A percentile compares a stretch with the other conserved stretches of the same genome.
Evolutionary conservation across 768 basidiomycete species (phyloP).

Genomic region (Calvatia gigantea): DNA sequence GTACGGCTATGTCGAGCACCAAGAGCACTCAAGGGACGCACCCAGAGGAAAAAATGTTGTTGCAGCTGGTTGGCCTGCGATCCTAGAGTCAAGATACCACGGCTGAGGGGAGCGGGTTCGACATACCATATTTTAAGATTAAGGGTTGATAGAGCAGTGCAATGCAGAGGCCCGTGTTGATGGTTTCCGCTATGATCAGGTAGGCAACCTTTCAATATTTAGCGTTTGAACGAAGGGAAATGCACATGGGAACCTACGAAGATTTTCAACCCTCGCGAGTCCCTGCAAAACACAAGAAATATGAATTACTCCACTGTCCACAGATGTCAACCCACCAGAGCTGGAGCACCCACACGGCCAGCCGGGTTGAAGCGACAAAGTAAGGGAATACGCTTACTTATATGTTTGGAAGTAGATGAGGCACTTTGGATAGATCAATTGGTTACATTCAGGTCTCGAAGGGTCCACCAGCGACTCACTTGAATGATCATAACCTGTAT

Average conservation of each 20-base stretch:
- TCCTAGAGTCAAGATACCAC: not conserved
- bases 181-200: conserved; percentile 31
- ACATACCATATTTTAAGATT: conserved; percentile 32
- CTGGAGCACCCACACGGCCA: no score
- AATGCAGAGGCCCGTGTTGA: conserved; percentile 33
- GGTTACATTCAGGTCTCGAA: not conserved
- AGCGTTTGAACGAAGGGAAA: not conserved
- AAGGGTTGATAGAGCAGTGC: conserved; percentile 37
- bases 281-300: conserved; percentile 17
- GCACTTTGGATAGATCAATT: conserved; percentile 14
- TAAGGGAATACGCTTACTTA: conserved; percentile 22
- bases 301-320: no score
- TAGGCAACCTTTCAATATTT: conserved; percentile 13
- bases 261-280: conserved; percentile 27
- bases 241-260: conserved; percentile 23
- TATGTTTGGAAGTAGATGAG: conserved; percentile 34
- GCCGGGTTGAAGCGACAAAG: not conserved
- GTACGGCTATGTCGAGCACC: not conserved
- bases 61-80: conserved; percentile 18
- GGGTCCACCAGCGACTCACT: conserved; percentile 11
- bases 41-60: conserved; percentile 25
- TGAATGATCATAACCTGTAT: conserved; percentile 26
- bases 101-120: not conserved
- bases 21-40: conserved; percentile 13
- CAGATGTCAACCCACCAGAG: no score